Percentiles rank a stretch among this genome's conserved stretches.
Evolutionary conservation across 305 asterid species (phyloP).

Genomic region (Solanum hybrid): DNA sequence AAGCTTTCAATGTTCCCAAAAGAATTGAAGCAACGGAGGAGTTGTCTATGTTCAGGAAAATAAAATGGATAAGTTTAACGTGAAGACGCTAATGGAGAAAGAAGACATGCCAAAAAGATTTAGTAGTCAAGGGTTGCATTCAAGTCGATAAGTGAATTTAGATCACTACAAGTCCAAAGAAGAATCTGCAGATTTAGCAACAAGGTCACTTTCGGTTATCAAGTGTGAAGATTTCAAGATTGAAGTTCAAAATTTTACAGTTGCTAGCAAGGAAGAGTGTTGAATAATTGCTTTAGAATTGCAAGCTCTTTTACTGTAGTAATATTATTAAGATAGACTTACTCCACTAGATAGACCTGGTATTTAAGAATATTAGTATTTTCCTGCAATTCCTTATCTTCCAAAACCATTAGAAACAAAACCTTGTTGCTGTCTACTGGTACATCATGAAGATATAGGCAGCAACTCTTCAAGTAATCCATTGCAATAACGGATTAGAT

Average conservation of each 20-base stretch:
- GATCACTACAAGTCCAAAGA: neutral
- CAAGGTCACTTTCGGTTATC: neutral
- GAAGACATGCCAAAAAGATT: neutral
- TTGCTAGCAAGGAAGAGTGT: neutral
- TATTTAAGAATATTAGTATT: neutral
- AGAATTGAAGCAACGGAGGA: neutral
- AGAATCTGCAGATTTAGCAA: neutral
- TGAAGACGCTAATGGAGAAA: neutral
- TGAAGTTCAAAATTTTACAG: neutral
- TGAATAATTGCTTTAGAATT: neutral
- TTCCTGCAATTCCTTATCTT: neutral
- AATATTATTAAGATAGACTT: neutral
- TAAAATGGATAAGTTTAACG: neutral
- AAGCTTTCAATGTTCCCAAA: neutral
- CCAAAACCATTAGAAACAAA: neutral
- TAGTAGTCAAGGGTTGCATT: neutral
- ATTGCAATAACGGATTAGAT: neutral
- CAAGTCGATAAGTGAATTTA: neutral
- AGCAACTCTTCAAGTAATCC: constrained; percentile 4
- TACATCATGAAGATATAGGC: neutral
- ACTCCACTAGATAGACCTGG: neutral
- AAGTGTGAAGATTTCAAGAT: neutral
- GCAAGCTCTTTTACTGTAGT: neutral
- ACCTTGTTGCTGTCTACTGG: neutral
- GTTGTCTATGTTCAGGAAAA: neutral